Evolutionary conservation across 1,139 yeast species (phyloP).

Genomic region (Arxiozyma slooffiae): DNA sequence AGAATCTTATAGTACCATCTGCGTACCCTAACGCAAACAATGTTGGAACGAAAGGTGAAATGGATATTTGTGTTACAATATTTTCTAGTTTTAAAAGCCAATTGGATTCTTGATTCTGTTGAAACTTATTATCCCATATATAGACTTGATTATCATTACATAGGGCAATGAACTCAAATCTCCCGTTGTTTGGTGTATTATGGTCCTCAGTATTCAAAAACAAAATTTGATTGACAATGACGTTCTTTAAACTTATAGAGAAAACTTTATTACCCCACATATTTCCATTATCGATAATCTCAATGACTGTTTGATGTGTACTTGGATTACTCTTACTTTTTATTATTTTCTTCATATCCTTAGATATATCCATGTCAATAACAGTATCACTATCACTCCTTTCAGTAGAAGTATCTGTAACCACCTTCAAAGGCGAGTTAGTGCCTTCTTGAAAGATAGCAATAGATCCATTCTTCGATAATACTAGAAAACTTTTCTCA

Average conservation of each 20-base stretch:
- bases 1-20: conserved; percentile 24
- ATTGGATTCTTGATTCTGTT: conserved; percentile 7
- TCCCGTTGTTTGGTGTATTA: neutral
- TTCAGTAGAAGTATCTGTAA: conserved; percentile 10
- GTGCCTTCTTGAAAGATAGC: conserved; percentile 26
- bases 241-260: neutral
- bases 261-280: neutral
- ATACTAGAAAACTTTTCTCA: conserved; percentile 15
- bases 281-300: conserved; percentile 16
- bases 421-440: conserved; percentile 17
- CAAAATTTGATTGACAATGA: conserved; percentile 14
- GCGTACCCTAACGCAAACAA: conserved; percentile 25
- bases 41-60: conserved; percentile 22
- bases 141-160: conserved; percentile 18
- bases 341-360: conserved; percentile 15
- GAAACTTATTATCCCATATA: neutral
- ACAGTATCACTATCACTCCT: neutral
- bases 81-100: conserved; percentile 12
- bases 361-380: conserved; percentile 19
- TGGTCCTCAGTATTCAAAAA: conserved; percentile 17
- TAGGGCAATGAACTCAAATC: conserved; percentile 15
- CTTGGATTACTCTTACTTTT: conserved; percentile 14
- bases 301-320: conserved; percentile 14
- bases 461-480: conserved; percentile 23
- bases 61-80: conserved; percentile 17